A percentile compares a stretch with the other conserved stretches of the same genome.
phyloP scores from a whole-genome alignment of 2,329 filamentous ascomycete genomes.

The Alternaria alternata region DNA sequence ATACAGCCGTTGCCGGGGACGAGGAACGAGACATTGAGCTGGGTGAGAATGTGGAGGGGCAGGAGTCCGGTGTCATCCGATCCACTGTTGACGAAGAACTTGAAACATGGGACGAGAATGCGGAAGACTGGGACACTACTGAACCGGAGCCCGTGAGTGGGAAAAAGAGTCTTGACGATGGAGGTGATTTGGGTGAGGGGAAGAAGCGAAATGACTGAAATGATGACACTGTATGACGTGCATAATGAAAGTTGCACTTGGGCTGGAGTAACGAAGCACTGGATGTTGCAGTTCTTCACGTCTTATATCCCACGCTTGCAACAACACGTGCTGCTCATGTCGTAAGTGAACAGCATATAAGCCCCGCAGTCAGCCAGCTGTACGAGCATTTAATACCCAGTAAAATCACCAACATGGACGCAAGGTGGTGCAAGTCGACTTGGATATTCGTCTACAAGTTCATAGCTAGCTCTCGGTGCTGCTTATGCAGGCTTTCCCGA shows the following conservation, averaged over 20 bases:
- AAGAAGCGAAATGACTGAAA: conserved; percentile 56
- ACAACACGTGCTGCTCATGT: background rate
- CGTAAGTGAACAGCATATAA: background rate
- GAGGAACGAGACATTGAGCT: conserved; percentile 74
- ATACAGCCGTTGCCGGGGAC: conserved; percentile 72
- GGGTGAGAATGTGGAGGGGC: conserved; percentile 65
- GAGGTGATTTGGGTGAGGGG: conserved; percentile 43
- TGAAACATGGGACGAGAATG: conserved; percentile 94
- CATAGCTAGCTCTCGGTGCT: conserved; percentile 45
- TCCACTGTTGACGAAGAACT: conserved; percentile 77
- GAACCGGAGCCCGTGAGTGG: conserved; percentile 49
- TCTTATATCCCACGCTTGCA: background rate
- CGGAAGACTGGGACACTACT: conserved; percentile 71
- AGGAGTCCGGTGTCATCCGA: conserved; percentile 70
- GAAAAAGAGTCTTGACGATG: conserved; percentile 30
- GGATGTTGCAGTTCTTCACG: background rate
- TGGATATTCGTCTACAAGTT: conserved; percentile 49
- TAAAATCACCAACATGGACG: conserved; percentile 8
- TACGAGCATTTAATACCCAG: background rate
- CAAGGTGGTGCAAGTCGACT: conserved; percentile 41
- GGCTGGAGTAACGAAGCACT: background rate
- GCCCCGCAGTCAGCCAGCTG: background rate
- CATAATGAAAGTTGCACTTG: conserved; percentile 9
- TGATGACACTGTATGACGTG: conserved; percentile 17
- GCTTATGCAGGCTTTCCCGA: conserved; percentile 37